Evolutionary conservation across 1,139 yeast genomes (phyloP).

Genomic region (Taphrina betulina): DNA sequence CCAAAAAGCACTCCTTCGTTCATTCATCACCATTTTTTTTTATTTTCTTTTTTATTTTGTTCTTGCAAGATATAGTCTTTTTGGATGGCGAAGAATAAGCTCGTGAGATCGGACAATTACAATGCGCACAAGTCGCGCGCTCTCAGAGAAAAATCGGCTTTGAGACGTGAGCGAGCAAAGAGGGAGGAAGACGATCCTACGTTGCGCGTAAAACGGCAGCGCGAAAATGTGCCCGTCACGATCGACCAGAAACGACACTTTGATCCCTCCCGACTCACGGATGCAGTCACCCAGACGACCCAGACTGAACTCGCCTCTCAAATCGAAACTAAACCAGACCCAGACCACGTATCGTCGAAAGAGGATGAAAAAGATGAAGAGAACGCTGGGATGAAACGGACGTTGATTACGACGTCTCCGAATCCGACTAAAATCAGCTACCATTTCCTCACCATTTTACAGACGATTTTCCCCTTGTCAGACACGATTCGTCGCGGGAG

Average conservation of each 20-base stretch:
- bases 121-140: constrained; percentile 26
- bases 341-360: constrained; percentile 39
- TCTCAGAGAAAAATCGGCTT: constrained; percentile 13
- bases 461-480: constrained; percentile 80
- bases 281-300: constrained; percentile 9
- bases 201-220: constrained; percentile 54
- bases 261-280: constrained; percentile 48
- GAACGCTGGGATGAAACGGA: constrained; percentile 52
- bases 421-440: constrained; percentile 83
- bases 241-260: constrained; percentile 83
- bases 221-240: constrained; percentile 79
- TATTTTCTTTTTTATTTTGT: too few relatives aligned
- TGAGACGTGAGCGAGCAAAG: constrained; percentile 25
- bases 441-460: constrained; percentile 81
- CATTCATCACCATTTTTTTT: too few relatives aligned
- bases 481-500: constrained; percentile 83
- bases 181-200: constrained; percentile 27
- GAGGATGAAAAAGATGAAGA: constrained; percentile 69
- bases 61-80: neutral
- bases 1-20: too few relatives aligned
- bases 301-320: constrained; percentile 1
- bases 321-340: neutral
- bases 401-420: constrained; percentile 82
- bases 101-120: constrained; percentile 29
- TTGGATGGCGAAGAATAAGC: constrained; percentile 26